phyloP scores from a whole-genome alignment of 768 basidiomycete species.

The Amyloporia xantha region DNA sequence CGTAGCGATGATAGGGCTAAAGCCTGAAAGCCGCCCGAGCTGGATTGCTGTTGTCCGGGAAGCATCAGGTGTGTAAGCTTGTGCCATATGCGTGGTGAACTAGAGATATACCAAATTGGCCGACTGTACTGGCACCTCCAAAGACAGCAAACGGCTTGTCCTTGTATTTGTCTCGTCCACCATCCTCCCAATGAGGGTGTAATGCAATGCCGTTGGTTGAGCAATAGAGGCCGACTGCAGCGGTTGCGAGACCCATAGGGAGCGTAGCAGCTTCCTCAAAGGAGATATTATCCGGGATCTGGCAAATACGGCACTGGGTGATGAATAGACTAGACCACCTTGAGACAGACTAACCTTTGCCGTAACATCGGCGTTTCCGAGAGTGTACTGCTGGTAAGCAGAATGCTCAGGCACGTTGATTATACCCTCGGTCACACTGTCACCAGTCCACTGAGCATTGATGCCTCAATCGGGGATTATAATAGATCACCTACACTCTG shows the following conservation, averaged over 20 bases:
- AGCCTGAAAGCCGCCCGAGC: slow-evolving; percentile 23
- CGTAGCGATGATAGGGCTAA: slow-evolving; percentile 26
- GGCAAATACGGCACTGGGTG: neutral
- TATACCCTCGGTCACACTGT: slow-evolving; percentile 5
- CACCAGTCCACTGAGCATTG: too few relatives aligned
- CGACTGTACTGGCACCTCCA: slow-evolving; percentile 22
- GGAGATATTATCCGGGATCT: slow-evolving; percentile 30
- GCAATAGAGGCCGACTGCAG: slow-evolving; percentile 9
- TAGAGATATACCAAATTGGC: slow-evolving; percentile 20
- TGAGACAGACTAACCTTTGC: slow-evolving; percentile 15
- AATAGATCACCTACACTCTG: slow-evolving; percentile 13
- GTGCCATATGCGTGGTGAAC: neutral
- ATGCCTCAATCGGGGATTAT: neutral
- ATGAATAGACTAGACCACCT: neutral
- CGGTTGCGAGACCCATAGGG: slow-evolving; percentile 30
- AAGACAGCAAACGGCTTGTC: slow-evolving; percentile 26
- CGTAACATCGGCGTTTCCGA: slow-evolving; percentile 13
- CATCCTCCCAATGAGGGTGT: slow-evolving; percentile 19
- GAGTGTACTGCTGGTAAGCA: slow-evolving; percentile 18
- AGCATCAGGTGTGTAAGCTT: neutral
- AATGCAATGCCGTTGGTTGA: slow-evolving; percentile 19
- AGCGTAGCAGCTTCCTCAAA: slow-evolving; percentile 36
- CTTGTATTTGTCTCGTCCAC: slow-evolving; percentile 24
- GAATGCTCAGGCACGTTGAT: neutral
- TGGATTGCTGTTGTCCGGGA: slow-evolving; percentile 17